A percentile compares a stretch with the other conserved stretches of the same genome.
Conservation (phyloP, 73 alveolate genomes). For the Durusdinium trenchii region DNA sequence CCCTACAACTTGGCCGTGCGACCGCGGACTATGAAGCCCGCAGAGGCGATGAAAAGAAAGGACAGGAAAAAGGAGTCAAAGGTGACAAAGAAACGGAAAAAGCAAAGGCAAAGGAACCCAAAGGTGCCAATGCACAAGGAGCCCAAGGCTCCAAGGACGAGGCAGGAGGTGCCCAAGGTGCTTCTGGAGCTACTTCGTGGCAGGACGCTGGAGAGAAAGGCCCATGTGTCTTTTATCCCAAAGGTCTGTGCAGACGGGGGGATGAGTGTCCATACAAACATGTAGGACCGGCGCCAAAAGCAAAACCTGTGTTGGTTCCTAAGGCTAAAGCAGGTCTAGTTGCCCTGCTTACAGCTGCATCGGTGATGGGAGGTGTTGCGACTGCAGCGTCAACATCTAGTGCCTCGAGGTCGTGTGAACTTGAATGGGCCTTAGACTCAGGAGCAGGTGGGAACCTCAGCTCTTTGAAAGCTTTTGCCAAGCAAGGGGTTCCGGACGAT, state of each 20-base stretch:
- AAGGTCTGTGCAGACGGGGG: constrained; percentile 39
- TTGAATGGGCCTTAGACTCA: neutral
- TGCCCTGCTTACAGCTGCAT: too few relatives aligned
- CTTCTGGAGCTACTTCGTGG: too few relatives aligned
- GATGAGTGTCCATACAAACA: neutral
- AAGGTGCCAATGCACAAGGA: neutral
- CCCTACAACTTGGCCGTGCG: too few relatives aligned
- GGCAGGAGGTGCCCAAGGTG: too few relatives aligned
- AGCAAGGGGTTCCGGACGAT: neutral
- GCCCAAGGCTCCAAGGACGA: too few relatives aligned
- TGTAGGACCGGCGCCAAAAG: too few relatives aligned
- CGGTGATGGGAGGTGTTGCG: neutral
- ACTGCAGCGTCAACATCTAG: neutral
- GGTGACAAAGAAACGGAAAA: too few relatives aligned
- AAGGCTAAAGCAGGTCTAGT: neutral
- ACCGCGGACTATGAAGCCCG: too few relatives aligned
- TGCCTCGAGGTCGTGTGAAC: too few relatives aligned
- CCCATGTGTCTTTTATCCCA: neutral
- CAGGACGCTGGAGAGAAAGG: neutral
- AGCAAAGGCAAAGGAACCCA: neutral
- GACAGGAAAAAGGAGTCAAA: too few relatives aligned
- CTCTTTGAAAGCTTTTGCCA: neutral
- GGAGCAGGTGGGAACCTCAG: constrained; percentile 47
- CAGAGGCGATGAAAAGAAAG: too few relatives aligned
- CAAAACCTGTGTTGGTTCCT: neutral